Evolutionary conservation across 164 flowering plant species (phyloP).

Genomic region (Umbellularia californica): DNA sequence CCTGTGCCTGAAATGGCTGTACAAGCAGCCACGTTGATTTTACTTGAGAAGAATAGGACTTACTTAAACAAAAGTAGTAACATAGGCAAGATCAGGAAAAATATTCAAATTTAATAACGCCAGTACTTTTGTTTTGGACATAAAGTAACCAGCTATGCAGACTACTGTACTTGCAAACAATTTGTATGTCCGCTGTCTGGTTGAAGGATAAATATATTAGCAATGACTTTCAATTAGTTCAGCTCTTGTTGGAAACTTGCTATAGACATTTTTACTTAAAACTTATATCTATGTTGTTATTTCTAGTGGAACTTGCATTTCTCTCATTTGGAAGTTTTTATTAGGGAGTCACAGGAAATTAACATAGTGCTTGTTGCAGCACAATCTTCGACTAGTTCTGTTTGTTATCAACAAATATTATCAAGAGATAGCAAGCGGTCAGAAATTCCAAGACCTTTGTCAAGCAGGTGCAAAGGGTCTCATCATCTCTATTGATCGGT

Average conservation of each 20-base stretch:
- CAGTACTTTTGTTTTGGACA: neutral
- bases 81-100: too few species aligned
- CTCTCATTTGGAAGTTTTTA: conserved; percentile 4
- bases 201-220: neutral
- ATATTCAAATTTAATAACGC: too few species aligned
- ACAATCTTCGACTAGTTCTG: conserved; percentile 87
- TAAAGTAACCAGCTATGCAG: neutral
- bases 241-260: neutral
- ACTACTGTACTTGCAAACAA: neutral
- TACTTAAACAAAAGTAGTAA: too few species aligned
- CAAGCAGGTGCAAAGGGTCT: conserved; percentile 96
- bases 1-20: conserved; percentile 30
- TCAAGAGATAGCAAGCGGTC: conserved; percentile 71
- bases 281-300: neutral
- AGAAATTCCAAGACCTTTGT: conserved; percentile 79
- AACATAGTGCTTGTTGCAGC: conserved; percentile 51
- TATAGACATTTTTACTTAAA: too few species aligned
- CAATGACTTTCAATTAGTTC: neutral
- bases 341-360: neutral
- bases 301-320: neutral
- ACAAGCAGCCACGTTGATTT: conserved; percentile 23
- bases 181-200: neutral
- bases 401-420: conserved; percentile 87
- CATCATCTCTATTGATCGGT: conserved; percentile 86
- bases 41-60: neutral